Evolutionary conservation across 2,329 filamentous ascomycete genomes (phyloP).

Genomic region (Aspergillus transmontanensis): DNA sequence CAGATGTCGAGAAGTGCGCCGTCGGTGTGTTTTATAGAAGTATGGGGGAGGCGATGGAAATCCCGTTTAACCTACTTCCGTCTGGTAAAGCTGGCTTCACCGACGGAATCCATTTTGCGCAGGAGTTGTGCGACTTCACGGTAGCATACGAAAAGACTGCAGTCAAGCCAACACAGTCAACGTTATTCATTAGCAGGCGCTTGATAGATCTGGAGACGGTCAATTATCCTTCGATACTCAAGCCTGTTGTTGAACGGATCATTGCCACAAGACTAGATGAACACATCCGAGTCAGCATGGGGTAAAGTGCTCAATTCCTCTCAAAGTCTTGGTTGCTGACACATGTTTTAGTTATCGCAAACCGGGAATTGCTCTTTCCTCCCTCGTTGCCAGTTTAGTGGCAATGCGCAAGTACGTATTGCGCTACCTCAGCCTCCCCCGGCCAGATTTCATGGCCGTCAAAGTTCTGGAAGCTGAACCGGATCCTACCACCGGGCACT

Average conservation of each 20-base stretch:
- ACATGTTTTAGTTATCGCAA: neutral
- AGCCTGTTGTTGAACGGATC: slow-evolving; percentile 16
- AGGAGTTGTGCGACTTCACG: slow-evolving; percentile 15
- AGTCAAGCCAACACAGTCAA: slow-evolving; percentile 12
- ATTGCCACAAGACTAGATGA: slow-evolving; percentile 19
- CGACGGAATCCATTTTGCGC: slow-evolving; percentile 12
- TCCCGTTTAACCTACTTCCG: slow-evolving; percentile 40
- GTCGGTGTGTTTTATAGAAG: slow-evolving; percentile 64
- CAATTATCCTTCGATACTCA: slow-evolving; percentile 11
- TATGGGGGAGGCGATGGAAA: slow-evolving; percentile 68
- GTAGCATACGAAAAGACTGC: slow-evolving; percentile 16
- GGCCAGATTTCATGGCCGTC: slow-evolving; percentile 1
- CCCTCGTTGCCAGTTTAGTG: neutral
- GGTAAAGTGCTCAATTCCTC: slow-evolving; percentile 8
- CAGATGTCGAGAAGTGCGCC: slow-evolving; percentile 65
- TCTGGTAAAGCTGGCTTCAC: slow-evolving; percentile 16
- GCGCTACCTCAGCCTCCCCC: slow-evolving; percentile 10
- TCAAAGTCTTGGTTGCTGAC: neutral
- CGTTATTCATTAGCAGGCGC: neutral
- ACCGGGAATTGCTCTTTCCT: neutral
- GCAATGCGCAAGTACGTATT: slow-evolving; percentile 5
- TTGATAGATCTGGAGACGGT: neutral
- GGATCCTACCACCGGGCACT: slow-evolving; percentile 15
- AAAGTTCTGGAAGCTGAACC: slow-evolving; percentile 8
- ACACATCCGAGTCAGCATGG: slow-evolving; percentile 20